Percentiles rank a stretch among this genome's conserved stretches.
phyloP scores from a whole-genome alignment of 257 asterid species.

The Linderniella brevidens region DNA sequence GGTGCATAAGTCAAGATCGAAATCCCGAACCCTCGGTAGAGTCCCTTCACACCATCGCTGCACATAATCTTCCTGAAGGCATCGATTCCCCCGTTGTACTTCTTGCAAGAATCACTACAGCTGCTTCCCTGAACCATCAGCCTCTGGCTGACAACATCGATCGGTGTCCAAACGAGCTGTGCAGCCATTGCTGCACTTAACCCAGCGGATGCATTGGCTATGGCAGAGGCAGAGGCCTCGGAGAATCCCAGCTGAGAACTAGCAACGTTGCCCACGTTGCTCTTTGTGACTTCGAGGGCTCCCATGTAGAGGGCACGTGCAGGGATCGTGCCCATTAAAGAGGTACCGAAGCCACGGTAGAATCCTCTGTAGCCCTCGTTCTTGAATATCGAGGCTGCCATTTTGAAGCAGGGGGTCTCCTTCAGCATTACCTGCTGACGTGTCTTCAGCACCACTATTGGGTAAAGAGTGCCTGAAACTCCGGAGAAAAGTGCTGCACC shows the following conservation, averaged over 20 bases:
- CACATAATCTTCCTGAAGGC: slow-evolving; percentile 58
- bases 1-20: slow-evolving; percentile 93
- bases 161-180: slow-evolving; percentile 93
- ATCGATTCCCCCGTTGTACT: slow-evolving; percentile 71
- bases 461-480: slow-evolving; percentile 67
- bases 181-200: slow-evolving; percentile 94
- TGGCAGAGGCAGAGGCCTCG: slow-evolving; percentile 56
- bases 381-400: slow-evolving; percentile 51
- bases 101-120: slow-evolving; percentile 17
- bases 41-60: slow-evolving; percentile 59
- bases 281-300: slow-evolving; percentile 84
- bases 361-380: slow-evolving; percentile 68
- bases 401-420: slow-evolving; percentile 38
- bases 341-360: slow-evolving; percentile 83
- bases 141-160: slow-evolving; percentile 93
- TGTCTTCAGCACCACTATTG: slow-evolving; percentile 70
- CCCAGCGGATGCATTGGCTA: slow-evolving; percentile 92
- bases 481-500: slow-evolving; percentile 92
- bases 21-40: slow-evolving; percentile 91
- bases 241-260: slow-evolving; percentile 46
- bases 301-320: slow-evolving; percentile 98
- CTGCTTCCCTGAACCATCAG: slow-evolving; percentile 80
- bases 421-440: slow-evolving; percentile 65
- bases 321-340: slow-evolving; percentile 83
- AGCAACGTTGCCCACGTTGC: slow-evolving; percentile 52